Conservation (phyloP, 2,329 filamentous ascomycete species). For the Penicillium palitans region DNA sequence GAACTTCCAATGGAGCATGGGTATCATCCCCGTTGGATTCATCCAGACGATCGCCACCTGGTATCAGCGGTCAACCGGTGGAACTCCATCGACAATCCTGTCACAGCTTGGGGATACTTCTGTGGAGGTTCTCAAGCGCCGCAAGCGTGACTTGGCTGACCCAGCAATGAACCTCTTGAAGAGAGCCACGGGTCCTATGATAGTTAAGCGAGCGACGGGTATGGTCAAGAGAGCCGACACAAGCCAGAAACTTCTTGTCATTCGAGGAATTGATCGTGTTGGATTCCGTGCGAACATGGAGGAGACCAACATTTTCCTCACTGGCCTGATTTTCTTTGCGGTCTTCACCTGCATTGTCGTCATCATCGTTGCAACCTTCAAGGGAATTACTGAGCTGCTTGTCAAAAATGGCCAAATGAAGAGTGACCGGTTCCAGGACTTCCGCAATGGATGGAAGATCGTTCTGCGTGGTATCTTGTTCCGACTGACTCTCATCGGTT, state of each 20-base stretch:
- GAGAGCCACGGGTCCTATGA: conserved; percentile 22
- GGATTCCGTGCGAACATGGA: conserved; percentile 85
- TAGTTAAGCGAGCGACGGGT: conserved; percentile 21
- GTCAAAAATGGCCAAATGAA: conserved; percentile 77
- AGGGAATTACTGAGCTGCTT: conserved; percentile 74
- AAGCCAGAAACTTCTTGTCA: conserved; percentile 48
- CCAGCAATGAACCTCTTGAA: conserved; percentile 29
- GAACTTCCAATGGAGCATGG: conserved; percentile 98
- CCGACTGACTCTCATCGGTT: conserved; percentile 85
- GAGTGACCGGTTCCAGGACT: conserved; percentile 83
- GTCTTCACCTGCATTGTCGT: conserved; percentile 76
- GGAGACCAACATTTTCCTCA: conserved; percentile 89
- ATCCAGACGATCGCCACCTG: conserved; percentile 87
- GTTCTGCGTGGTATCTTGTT: conserved; percentile 93
- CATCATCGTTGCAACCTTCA: conserved; percentile 73
- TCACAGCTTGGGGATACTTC: conserved; percentile 72
- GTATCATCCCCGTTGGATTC: conserved; percentile 84
- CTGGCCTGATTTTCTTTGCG: conserved; percentile 84
- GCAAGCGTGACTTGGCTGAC: conserved; percentile 51
- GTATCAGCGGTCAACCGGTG: conserved; percentile 93
- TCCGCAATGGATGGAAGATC: conserved; percentile 90
- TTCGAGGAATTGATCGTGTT: conserved; percentile 84
- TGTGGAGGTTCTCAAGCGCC: conserved; percentile 72
- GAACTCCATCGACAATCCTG: conserved; percentile 75
- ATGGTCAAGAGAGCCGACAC: conserved; percentile 56